phyloP scores from a whole-genome alignment of 371 early-diverging fungal genomes.

The Rhizopus delemar region DNA sequence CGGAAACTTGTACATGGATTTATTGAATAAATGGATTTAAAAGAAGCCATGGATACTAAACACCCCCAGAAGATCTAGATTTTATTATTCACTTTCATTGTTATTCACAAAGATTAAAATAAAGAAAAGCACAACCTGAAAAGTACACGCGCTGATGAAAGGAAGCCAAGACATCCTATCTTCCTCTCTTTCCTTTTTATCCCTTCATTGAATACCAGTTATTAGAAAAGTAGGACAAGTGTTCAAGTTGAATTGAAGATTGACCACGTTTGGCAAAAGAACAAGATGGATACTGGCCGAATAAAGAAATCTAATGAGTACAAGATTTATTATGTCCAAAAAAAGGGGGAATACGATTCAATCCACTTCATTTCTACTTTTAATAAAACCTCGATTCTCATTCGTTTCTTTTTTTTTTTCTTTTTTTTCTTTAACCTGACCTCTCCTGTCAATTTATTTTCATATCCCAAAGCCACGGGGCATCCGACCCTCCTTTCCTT shows the following conservation, averaged over 20 bases:
- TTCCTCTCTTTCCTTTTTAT: neutral
- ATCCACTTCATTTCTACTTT: neutral
- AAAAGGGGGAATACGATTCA: neutral
- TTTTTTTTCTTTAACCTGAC: no score
- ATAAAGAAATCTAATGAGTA: neutral
- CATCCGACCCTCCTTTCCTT: no score
- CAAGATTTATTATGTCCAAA: neutral
- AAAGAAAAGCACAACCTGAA: no score
- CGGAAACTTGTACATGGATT: constrained; percentile 21
- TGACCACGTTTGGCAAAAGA: neutral
- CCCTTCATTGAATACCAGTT: neutral
- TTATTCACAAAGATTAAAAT: no score
- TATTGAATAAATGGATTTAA: constrained; percentile 2
- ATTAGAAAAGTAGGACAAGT: neutral
- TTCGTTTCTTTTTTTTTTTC: no score
- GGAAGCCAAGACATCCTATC: neutral
- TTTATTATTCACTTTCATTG: neutral
- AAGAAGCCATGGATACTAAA: neutral
- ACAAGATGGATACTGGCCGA: neutral
- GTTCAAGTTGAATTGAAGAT: neutral
- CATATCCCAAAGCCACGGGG: no score
- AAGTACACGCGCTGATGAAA: neutral
- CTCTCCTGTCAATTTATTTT: no score
- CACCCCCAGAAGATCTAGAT: no score
- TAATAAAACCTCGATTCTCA: no score